Conservation (phyloP, 192 early-diverging fungal species). For the Chytriomyces sp. region DNA sequence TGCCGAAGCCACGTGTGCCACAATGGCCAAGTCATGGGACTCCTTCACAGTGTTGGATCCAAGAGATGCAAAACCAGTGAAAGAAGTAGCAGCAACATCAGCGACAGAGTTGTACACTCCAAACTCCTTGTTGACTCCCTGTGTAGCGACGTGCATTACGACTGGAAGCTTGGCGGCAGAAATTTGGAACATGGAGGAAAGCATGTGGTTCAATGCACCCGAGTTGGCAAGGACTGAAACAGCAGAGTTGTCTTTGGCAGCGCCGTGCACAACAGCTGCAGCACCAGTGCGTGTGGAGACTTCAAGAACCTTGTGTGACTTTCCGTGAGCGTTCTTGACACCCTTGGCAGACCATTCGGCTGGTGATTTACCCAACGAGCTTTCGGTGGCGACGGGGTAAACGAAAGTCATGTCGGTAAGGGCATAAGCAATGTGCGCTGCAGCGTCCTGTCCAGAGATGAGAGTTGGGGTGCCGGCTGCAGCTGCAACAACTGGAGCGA, state of each 20-base stretch:
- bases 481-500: not conserved
- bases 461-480: conserved; percentile 24
- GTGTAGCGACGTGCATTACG: conserved; percentile 84
- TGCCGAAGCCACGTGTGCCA: conserved; percentile 79
- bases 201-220: conserved; percentile 78
- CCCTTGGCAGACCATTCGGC: conserved; percentile 69
- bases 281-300: conserved; percentile 85
- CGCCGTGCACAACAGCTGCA: conserved; percentile 77
- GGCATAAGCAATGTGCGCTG: conserved; percentile 76
- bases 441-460: conserved; percentile 68
- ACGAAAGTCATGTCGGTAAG: conserved; percentile 84
- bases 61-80: conserved; percentile 80
- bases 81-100: conserved; percentile 74
- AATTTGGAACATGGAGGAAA: conserved; percentile 81
- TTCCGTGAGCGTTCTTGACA: conserved; percentile 73
- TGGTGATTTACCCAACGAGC: conserved; percentile 66
- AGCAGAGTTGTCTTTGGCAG: conserved; percentile 55
- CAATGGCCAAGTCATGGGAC: conserved; percentile 84
- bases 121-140: conserved; percentile 66
- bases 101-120: conserved; percentile 66
- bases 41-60: conserved; percentile 81
- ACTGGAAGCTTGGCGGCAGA: conserved; percentile 63
- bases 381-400: conserved; percentile 71
- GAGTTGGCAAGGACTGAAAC: conserved; percentile 72
- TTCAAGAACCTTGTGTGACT: conserved; percentile 69